Evolutionary conservation across 495 filamentous ascomycete genomes (phyloP), one percentile per base, ranked within the genome.

Genomic region (Xylaria scruposa): DNA sequence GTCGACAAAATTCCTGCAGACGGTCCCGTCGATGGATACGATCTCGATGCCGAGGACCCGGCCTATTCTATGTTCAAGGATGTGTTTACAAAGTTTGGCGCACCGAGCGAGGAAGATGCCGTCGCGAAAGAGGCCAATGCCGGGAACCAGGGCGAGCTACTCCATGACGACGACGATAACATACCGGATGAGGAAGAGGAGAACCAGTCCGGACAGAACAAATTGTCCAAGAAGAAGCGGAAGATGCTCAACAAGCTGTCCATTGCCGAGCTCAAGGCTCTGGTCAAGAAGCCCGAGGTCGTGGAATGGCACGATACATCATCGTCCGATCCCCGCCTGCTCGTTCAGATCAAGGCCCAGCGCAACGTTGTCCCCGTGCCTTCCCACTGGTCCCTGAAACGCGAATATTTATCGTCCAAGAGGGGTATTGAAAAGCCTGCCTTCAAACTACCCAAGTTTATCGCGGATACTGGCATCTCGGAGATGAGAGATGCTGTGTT

Each of bases 291-390:
- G 74, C 96, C 96, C 10, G 96, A 99, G 79, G 90, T 95, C 0
- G 96, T 99, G 2, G 96, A 98, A 76, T 98, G 95, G 96, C 97
- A 95, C 54, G 96, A 99, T 78, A 92, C 93, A 24, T 96, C 93
- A n/a, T 94, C 95, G 3, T 87, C 91, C 51, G 96, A 98, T 79
- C 96, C 96, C 29, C 90, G 91, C 54, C 86, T 98, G 61, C 88
- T 98, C 9, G 92, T 98, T 29, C 93, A 96, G 73, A 93, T 99
- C 83, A 99, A 98, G 80, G 91, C 93, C 5, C 92, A 97, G 82
- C 90, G 95, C 59, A 99, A 99, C 81, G 93, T 97, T 44, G 94
- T 99, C 12, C 96, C 96, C 0, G 96, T 99, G 2, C 96, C 96
- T 8, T 84, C 86, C 29, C 96, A 99, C 78, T 99, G 96, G 96